Conservation (phyloP, 139 green algal species). For the Pedinophyceae sp. region DNA sequence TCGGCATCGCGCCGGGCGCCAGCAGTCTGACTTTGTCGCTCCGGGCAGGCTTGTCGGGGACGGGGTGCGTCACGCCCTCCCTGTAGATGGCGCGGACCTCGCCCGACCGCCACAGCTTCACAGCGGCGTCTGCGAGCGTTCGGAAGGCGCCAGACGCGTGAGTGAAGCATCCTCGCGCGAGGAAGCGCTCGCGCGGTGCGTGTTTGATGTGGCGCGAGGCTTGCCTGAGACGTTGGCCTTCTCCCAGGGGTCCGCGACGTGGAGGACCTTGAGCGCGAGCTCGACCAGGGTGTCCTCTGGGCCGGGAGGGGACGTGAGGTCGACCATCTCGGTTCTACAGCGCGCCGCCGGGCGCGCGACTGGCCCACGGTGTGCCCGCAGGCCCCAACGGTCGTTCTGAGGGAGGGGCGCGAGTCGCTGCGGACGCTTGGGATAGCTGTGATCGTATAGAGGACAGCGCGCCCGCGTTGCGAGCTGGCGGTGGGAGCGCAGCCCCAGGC, state of each 20-base stretch:
- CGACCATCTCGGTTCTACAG: too few relatives aligned
- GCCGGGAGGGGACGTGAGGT: not conserved
- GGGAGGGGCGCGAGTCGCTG: too few relatives aligned
- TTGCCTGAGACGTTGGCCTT: not conserved
- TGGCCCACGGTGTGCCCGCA: too few relatives aligned
- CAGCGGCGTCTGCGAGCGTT: not conserved
- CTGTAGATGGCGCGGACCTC: not conserved
- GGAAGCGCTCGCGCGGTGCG: not conserved
- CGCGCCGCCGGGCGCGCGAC: too few relatives aligned
- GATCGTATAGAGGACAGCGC: too few relatives aligned
- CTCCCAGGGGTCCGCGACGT: not conserved
- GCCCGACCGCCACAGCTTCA: not conserved
- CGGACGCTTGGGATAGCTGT: too few relatives aligned
- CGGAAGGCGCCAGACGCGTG: not conserved
- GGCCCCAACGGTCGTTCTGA: too few relatives aligned
- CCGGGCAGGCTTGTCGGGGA: not conserved
- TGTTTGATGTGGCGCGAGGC: conserved; percentile 2
- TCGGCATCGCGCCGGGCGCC: conserved; percentile 16
- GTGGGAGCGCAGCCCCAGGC: too few relatives aligned
- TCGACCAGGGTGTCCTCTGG: not conserved
- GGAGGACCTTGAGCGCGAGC: not conserved
- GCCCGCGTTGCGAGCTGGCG: too few relatives aligned
- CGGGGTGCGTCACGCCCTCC: not conserved
- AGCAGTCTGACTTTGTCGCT: not conserved
- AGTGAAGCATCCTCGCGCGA: not conserved